Conservation (phyloP, 2,329 filamentous ascomycete genomes). For the Metarhizium sp. region DNA sequence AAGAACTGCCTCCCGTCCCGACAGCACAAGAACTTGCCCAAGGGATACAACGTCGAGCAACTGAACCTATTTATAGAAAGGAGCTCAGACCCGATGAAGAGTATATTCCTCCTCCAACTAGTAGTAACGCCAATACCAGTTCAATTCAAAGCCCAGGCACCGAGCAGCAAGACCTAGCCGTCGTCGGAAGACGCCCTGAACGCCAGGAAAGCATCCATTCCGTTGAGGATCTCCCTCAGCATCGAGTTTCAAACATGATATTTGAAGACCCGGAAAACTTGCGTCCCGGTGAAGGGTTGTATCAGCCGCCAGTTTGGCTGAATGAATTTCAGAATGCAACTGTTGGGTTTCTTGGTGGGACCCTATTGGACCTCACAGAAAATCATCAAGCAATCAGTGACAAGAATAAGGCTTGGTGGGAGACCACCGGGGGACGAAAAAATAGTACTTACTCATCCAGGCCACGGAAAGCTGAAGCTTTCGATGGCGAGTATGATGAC, state of each 20-base stretch:
- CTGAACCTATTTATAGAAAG: conserved; percentile 18
- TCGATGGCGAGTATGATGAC: conserved; percentile 60
- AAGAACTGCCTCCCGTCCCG: conserved; percentile 23
- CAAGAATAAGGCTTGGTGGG: conserved; percentile 67
- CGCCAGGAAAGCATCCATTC: conserved; percentile 21
- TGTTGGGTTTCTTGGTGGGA: conserved; percentile 48
- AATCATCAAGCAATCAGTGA: conserved; percentile 29
- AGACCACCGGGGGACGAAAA: conserved; percentile 42
- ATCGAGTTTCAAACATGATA: conserved; percentile 31
- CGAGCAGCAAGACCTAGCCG: conserved; percentile 10
- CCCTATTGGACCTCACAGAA: conserved; percentile 50
- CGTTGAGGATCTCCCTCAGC: conserved; percentile 20
- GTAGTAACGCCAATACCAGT: conserved; percentile 8
- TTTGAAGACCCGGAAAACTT: conserved; percentile 33
- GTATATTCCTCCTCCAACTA: conserved; percentile 13
- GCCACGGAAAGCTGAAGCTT: conserved; percentile 50
- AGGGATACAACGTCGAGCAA: conserved; percentile 18
- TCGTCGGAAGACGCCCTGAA: conserved; percentile 14
- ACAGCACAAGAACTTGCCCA: conserved; percentile 4
- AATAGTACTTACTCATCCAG: conserved; percentile 36
- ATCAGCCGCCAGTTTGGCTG: conserved; percentile 50
- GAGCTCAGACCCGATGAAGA: conserved; percentile 19
- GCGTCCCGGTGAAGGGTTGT: conserved; percentile 43
- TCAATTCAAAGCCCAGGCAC: background rate
- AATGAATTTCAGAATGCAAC: conserved; percentile 66